Base-by-base conservation (phyloP, 2,329 filamentous ascomycete species). In the Raffaelea deltoideospora region DNA sequence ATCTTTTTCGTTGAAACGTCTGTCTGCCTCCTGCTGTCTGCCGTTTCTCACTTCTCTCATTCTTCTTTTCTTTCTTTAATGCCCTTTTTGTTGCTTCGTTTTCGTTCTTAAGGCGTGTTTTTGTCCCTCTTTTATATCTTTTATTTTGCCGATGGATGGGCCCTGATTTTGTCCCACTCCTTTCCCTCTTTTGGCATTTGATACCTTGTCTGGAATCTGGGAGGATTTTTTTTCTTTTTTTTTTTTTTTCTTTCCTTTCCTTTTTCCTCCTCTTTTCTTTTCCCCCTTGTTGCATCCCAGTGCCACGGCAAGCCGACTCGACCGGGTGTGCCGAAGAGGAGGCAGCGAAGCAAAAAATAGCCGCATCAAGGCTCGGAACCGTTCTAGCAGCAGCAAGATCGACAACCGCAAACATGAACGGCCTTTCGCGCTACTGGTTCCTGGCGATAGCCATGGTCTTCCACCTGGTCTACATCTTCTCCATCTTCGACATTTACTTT, bases 401-500 rank as follows among this genome's bases (percentile, higher is more conserved):
- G n/a, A n/a, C n/a, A n/a, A n/a, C 32, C 23, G 32, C 33, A 20
- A 34, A 35, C 34, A 77, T 77, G 72, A 67, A 67, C 43, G 54
- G 61, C 41, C 60, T 67, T 47, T 62, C 61, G 48, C 84, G 87
- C 53, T 72, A 82, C 52, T 79, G 78, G 53, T 96, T 98, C 56
- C 61, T 96, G 57, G 77, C 79, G 54, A 73, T 93, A 53, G 90
- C 90, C 48, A 72, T 95, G 53, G 63, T 88, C 42, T 98, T 98
- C 56, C 92, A 98, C 59, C 57, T 96, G 37, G 73, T 93, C 45
- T 98, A 98, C 57, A 79, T 94, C 39, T 82, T 79, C 54, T 94
- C 86, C 41, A 96, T 96, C 51, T 98, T 98, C 61, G 87, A 95
- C 57, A 90, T 96, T 45, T 96, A 98, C 61, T 98, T 98, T 54